Evolutionary conservation across 208 protist genomes (phyloP).

Genomic region (Crithidia sp.): DNA sequence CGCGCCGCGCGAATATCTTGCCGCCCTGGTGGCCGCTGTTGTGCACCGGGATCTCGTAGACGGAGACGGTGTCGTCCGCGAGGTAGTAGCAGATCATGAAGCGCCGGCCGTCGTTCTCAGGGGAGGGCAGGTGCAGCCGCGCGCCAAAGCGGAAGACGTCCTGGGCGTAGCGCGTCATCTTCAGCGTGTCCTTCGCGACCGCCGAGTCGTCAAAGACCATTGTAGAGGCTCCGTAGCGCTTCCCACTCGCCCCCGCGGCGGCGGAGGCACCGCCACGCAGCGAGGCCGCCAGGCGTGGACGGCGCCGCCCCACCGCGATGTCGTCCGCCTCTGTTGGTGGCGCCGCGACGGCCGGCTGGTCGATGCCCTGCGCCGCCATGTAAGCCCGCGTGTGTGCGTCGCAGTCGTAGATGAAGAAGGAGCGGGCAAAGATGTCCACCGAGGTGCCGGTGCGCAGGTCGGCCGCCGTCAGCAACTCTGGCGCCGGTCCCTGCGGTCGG

Average conservation of each 20-base stretch:
- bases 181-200: constrained; percentile 73
- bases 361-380: constrained; percentile 62
- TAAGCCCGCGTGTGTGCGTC: constrained; percentile 92
- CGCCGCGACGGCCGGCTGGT: constrained; percentile 31
- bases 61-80: constrained; percentile 94
- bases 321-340: constrained; percentile 56
- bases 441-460: constrained; percentile 88
- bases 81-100: constrained; percentile 95
- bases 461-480: constrained; percentile 59
- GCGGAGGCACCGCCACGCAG: constrained; percentile 3
- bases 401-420: constrained; percentile 94
- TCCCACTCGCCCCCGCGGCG: background rate
- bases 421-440: constrained; percentile 81
- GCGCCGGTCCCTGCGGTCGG: constrained; percentile 39
- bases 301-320: constrained; percentile 34
- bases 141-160: constrained; percentile 93
- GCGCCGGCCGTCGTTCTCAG: constrained; percentile 65
- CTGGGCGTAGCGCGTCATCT: constrained; percentile 84
- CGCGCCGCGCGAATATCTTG: constrained; percentile 87
- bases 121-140: constrained; percentile 50
- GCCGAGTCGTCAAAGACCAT: constrained; percentile 73
- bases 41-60: constrained; percentile 88
- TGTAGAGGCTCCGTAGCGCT: constrained; percentile 62
- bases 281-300: constrained; percentile 22
- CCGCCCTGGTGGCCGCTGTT: constrained; percentile 96